Evolutionary conservation across 129 eudicot species (phyloP), one percentile per base, ranked within the genome.

Genomic region (Chrysanthemum seticuspe): DNA sequence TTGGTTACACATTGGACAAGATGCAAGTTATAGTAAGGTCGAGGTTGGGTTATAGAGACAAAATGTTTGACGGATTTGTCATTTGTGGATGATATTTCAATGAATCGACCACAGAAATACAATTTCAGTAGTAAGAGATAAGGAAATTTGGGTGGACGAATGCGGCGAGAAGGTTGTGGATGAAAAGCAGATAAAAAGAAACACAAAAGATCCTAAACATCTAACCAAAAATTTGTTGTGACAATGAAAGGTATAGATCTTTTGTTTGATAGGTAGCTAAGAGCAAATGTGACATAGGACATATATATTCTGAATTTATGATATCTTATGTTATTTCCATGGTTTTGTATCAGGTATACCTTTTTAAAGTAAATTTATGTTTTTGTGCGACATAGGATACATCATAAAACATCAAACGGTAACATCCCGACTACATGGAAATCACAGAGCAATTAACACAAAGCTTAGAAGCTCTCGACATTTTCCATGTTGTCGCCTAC

Each of bases 101-200:
- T 56, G 16, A 59, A 72, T 19, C 40, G 14, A 40, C 15, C 47
- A 59, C 14, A 61, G 56, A 44, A n/a, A 44, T 19, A 58, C 67
- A 58, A 58, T 18, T 10, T 6, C 2, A 21, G 13, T 68, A 49
- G 57, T 49, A 68, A 49, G 59, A 19, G 76, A 72, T 72, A 72
- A 60, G 59, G 58, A 44, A 29, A 55, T 68, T 12, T 72, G 68
- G 40, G 67, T 72, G 76, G 68, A 59, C 13, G 57, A 59, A 72
- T 59, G 68, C 76, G 48, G 67, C 68, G 49, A 72, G 59, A 72
- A 57, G 58, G 36, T 13, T 59, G 76, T 52, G 73, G 73, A 68
- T 68, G 62, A 45, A 56, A 71, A 70, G 0, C n/a, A 31, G 15
- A 54, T 70, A 54, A n/a, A 18, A 34, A 34, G 16, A 51, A 31